These are phyloP conservation scores for Aspergillus sp. DNA, from an alignment of 2,329 filamentous ascomycete species.

Conservation along the genomic window DNA sequence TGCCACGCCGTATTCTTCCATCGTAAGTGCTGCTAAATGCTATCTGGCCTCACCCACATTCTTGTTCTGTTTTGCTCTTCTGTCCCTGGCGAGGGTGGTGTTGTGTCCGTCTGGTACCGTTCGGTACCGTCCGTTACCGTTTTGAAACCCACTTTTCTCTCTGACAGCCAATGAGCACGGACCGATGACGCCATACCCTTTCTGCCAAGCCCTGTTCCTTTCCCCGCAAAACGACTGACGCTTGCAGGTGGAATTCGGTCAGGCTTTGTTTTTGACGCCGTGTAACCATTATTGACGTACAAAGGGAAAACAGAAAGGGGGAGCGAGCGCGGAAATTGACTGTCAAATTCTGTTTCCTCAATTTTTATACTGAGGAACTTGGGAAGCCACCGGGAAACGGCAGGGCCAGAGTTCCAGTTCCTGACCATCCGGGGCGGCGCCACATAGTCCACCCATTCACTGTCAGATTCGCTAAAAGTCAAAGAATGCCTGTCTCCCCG, in stretches of 20 bases:
- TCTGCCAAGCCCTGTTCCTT: background rate
- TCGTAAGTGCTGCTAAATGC: background rate
- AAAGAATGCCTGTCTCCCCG: slow-evolving; percentile 16
- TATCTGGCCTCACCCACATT: background rate
- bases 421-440: slow-evolving; percentile 4
- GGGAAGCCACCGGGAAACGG: background rate
- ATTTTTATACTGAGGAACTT: background rate
- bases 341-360: background rate
- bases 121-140: slow-evolving; percentile 14
- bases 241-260: background rate
- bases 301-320: background rate
- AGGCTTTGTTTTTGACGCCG: background rate
- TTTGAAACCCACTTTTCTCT: background rate
- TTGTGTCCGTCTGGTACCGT: background rate
- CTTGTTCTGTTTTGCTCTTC: background rate
- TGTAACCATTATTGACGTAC: background rate
- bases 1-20: too few species aligned
- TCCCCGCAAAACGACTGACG: slow-evolving; percentile 5
- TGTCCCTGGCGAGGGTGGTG: background rate
- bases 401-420: background rate
- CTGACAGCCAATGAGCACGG: slow-evolving; percentile 3
- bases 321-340: background rate
- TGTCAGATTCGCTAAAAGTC: background rate
- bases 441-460: background rate
- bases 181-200: slow-evolving; percentile 21